Evolutionary conservation across 257 asterid species (phyloP), one percentile per base, ranked within the genome.

Genomic region (Nicotiana obtusifolia): DNA sequence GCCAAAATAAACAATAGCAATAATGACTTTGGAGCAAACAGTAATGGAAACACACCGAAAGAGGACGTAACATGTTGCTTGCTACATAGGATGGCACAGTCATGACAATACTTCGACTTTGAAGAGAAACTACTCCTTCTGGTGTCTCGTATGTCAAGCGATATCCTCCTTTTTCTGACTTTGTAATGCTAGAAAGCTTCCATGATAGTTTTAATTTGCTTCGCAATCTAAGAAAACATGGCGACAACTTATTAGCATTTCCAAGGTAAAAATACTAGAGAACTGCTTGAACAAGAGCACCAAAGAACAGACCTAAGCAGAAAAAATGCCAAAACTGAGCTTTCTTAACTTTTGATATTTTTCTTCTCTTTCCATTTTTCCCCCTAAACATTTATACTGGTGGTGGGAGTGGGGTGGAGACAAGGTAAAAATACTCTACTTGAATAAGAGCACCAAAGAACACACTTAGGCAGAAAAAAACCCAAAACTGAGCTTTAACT

Each of bases 41-140:
- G 77, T 15, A 64, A 57, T 9, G 64, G 66, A 64, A 80, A 88
- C 98, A 68, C 90, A 95, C 99, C 87, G 99, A 94, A 83, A 95
- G 93, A 17, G 97, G 97, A 68, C 89, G 91, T 80, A 94, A 65
- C 86, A 95, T 86, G 80, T 85, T 86, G 90, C 97, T 89, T 61
- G 98, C 97, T 80, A 91, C 91, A 61, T 94, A 85, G 84, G 99
- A 92, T 30, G 99, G 99, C 79, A 92, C 84, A 83, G 98, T 91
- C 97, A 95, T 88, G 79, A 94, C 95, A 57, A 95, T 88, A 84
- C 94, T 91, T 87, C 82, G 89, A 83, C 93, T 90, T 91, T 80
- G 88, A 87, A 95, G 81, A 77, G 92, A 84, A 89, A 88, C 94
- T 54, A 82, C 77, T 83, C 99, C 98, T 60, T 81, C 87, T 56